These are phyloP conservation scores for Ceriops zippeliana DNA, from an alignment of 345 rosid genomes.

Conservation along the genomic window DNA sequence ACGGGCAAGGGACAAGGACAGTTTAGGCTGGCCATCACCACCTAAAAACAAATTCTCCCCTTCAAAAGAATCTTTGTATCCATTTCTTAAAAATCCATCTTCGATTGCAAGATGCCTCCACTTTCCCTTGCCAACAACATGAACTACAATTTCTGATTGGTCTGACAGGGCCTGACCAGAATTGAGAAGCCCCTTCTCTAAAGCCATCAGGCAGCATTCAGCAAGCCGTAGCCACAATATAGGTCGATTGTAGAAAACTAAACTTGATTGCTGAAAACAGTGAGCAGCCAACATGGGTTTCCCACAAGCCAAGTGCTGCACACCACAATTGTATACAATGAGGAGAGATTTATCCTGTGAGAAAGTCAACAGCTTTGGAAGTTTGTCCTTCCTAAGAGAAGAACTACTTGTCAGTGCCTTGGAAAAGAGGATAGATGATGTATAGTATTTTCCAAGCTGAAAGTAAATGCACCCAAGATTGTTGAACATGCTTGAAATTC, in stretches of 20 bases:
- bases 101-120: conserved; percentile 78
- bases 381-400: conserved; percentile 69
- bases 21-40: conserved; percentile 52
- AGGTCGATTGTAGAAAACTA: conserved; percentile 59
- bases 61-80: conserved; percentile 34
- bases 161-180: conserved; percentile 37
- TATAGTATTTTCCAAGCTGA: conserved; percentile 66
- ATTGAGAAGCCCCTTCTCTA: conserved; percentile 62
- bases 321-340: conserved; percentile 77
- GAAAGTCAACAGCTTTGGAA: conserved; percentile 55
- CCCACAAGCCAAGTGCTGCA: conserved; percentile 79
- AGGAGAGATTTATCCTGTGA: conserved; percentile 85
- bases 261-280: conserved; percentile 78
- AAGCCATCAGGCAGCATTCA: conserved; percentile 90
- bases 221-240: conserved; percentile 92
- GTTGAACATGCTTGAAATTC: conserved; percentile 70
- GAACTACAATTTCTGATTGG: conserved; percentile 50
- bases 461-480: conserved; percentile 94
- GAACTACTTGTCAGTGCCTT: conserved; percentile 69
- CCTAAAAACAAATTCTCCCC: conserved; percentile 34
- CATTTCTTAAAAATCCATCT: conserved; percentile 43
- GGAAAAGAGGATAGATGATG: conserved; percentile 62
- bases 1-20: conserved; percentile 75
- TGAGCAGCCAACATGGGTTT: conserved; percentile 85
- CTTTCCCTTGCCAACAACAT: conserved; percentile 83